phyloP scores from a whole-genome alignment of 169 alveolate genomes.

The Plasmodium berghei region DNA sequence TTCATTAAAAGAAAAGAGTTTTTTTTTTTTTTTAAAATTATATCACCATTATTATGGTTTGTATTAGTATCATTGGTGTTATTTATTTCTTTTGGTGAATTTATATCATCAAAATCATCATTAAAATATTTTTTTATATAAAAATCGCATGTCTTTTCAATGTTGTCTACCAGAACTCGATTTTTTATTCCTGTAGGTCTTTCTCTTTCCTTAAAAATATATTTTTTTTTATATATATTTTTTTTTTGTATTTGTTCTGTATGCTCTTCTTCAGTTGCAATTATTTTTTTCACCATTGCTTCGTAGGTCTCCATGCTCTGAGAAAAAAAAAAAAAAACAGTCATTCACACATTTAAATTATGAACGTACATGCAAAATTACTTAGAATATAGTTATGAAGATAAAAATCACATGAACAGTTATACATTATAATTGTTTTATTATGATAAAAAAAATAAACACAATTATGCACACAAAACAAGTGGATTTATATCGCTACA shows the following conservation, averaged over 20 bases:
- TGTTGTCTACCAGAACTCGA: constrained; percentile 34
- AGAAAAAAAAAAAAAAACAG: not conserved
- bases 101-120: constrained; percentile 19
- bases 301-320: constrained; percentile 41
- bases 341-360: not conserved
- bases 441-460: too few relatives aligned
- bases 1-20: constrained; percentile 47
- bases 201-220: not conserved
- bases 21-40: constrained; percentile 22
- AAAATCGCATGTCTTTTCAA: constrained; percentile 70
- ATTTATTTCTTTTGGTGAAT: not conserved
- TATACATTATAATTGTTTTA: too few relatives aligned
- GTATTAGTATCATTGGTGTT: not conserved
- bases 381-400: too few relatives aligned
- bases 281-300: constrained; percentile 38
- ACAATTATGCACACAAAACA: too few relatives aligned
- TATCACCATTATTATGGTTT: not conserved
- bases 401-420: too few relatives aligned
- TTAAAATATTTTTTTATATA: constrained; percentile 61
- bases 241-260: constrained; percentile 12
- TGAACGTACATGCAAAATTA: not conserved
- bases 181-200: constrained; percentile 42
- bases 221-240: constrained; percentile 4
- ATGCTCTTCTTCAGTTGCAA: constrained; percentile 28
- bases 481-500: too few relatives aligned